Conservation (phyloP, 176 grass and related monocot species). For the Elaeis guineensis region DNA sequence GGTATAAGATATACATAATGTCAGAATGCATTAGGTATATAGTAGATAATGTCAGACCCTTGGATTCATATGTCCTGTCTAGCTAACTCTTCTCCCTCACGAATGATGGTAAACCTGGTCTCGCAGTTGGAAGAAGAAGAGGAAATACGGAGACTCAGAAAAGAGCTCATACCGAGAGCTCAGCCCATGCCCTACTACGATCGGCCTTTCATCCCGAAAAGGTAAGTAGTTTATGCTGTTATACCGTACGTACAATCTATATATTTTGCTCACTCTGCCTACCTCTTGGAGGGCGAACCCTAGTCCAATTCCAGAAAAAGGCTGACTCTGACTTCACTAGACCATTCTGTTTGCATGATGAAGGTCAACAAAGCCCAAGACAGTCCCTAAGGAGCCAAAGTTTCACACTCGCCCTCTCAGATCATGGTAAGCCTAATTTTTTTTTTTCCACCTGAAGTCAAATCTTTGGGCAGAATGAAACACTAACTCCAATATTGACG, state of each 20-base stretch:
- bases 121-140: constrained; percentile 8
- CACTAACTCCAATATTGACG: too few species aligned
- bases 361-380: constrained; percentile 4
- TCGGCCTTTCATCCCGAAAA: constrained; percentile 2
- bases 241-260: too few species aligned
- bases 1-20: neutral
- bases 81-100: neutral
- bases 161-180: constrained; percentile 15
- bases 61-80: neutral
- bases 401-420: neutral
- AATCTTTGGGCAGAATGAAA: too few species aligned
- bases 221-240: neutral
- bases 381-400: constrained; percentile 13
- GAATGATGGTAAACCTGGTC: too few species aligned
- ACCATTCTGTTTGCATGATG: neutral
- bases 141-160: constrained; percentile 11
- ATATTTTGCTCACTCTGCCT: too few species aligned
- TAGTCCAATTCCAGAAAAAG: too few species aligned
- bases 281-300: too few species aligned
- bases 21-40: too few species aligned
- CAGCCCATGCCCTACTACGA: constrained; percentile 18
- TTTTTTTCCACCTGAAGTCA: too few species aligned
- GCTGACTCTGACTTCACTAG: too few species aligned
- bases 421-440: too few species aligned
- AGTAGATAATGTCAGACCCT: too few species aligned